A percentile compares a stretch with the other conserved stretches of the same genome.
Conservation (phyloP, 306 rosid species). For the Prunus mume region DNA sequence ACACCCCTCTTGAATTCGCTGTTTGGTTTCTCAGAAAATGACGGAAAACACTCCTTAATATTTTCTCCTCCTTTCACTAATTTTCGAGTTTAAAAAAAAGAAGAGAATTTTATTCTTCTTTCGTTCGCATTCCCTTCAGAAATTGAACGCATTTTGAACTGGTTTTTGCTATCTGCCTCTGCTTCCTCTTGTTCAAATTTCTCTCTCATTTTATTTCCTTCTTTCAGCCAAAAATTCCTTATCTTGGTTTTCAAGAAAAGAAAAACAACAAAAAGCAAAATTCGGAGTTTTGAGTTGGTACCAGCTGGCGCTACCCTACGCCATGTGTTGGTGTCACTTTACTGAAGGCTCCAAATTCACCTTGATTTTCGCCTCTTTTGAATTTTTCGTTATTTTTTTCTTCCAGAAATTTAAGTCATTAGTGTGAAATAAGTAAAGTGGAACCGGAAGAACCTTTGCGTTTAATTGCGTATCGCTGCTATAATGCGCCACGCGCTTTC, state of each 20-base stretch:
- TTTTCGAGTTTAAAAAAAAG: neutral
- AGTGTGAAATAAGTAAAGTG: constrained; percentile 2
- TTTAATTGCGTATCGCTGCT: constrained; percentile 21
- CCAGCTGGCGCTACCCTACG: constrained; percentile 38
- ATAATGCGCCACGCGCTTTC: constrained; percentile 36
- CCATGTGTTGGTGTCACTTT: constrained; percentile 15
- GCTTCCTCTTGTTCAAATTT: too few species aligned
- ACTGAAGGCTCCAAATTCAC: constrained; percentile 11
- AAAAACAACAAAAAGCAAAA: neutral
- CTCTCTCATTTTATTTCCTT: neutral
- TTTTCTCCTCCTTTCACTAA: neutral
- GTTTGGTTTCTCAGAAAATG: constrained; percentile 16
- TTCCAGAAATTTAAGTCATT: neutral
- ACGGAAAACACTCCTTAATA: neutral
- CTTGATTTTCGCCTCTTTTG: constrained; percentile 3
- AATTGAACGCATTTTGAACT: neutral
- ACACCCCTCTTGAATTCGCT: neutral
- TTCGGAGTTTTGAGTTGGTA: constrained; percentile 15
- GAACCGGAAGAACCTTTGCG: neutral
- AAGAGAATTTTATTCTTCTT: neutral
- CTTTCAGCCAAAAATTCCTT: neutral
- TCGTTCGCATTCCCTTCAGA: neutral
- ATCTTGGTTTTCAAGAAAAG: neutral
- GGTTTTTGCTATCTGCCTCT: neutral
- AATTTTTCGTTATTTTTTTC: neutral